Evolutionary conservation across 108 stramenopile genomes (phyloP).

Genomic region (Cylindrotheca fusiformis): DNA sequence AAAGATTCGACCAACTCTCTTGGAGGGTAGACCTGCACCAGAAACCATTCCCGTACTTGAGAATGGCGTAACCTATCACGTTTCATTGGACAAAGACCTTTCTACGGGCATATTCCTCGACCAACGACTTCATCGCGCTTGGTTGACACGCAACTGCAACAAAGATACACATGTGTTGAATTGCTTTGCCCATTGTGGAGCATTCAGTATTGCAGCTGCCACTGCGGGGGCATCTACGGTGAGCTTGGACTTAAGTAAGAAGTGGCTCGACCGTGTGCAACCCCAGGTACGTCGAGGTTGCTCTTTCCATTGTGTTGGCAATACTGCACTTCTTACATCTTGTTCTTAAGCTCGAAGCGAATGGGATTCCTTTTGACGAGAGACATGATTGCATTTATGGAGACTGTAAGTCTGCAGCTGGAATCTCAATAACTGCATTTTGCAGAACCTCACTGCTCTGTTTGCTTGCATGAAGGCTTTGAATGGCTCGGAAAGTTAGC

Average conservation of each 20-base stretch:
- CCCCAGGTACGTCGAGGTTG: conserved; percentile 47
- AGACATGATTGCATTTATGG: conserved; percentile 82
- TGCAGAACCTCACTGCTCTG: neutral
- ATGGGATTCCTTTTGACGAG: conserved; percentile 73
- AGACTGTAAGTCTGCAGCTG: conserved; percentile 41
- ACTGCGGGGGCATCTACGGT: conserved; percentile 76
- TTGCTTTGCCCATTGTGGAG: conserved; percentile 83
- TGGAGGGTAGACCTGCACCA: conserved; percentile 74
- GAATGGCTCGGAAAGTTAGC: conserved; percentile 75
- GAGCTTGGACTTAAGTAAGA: conserved; percentile 72
- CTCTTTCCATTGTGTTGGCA: too few species aligned
- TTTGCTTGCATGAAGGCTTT: conserved; percentile 26
- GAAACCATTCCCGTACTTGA: conserved; percentile 56
- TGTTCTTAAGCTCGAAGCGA: conserved; percentile 50
- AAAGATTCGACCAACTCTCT: conserved; percentile 42
- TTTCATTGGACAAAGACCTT: conserved; percentile 63
- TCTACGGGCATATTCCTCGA: conserved; percentile 87
- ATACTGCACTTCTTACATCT: neutral
- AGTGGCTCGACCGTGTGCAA: conserved; percentile 77
- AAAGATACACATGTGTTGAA: conserved; percentile 73
- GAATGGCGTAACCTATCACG: conserved; percentile 72
- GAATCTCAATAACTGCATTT: conserved; percentile 17
- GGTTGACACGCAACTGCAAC: conserved; percentile 63
- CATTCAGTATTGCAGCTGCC: conserved; percentile 79
- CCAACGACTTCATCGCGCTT: conserved; percentile 70